phyloP scores from a whole-genome alignment of 768 basidiomycete genomes.

The Phylloporus sp. region DNA sequence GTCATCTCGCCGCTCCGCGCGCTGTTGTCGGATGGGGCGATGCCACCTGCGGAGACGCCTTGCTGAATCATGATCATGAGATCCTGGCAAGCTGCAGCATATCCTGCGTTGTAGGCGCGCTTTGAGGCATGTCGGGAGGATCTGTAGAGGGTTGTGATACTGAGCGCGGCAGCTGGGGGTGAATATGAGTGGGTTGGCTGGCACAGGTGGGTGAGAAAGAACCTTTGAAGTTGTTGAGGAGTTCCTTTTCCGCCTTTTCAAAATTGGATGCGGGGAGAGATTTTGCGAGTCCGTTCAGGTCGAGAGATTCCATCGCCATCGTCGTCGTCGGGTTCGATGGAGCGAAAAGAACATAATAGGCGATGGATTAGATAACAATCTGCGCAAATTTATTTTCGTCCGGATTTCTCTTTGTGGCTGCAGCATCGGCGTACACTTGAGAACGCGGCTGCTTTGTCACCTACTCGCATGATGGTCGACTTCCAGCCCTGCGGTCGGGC shows the following conservation, averaged over 20 bases:
- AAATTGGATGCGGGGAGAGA: slow-evolving; percentile 65
- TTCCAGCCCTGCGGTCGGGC: slow-evolving; percentile 12
- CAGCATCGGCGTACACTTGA: no score
- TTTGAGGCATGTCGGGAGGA: slow-evolving; percentile 74
- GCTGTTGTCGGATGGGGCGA: slow-evolving; percentile 39
- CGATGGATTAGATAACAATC: slow-evolving; percentile 4
- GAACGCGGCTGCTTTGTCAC: background rate
- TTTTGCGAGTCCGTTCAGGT: slow-evolving; percentile 71
- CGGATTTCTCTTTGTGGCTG: background rate
- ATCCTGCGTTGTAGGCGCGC: slow-evolving; percentile 75
- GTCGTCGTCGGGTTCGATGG: slow-evolving; percentile 10
- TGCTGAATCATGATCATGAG: slow-evolving; percentile 79
- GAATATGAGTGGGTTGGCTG: slow-evolving; percentile 17
- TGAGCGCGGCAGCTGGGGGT: slow-evolving; percentile 66
- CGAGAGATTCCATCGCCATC: slow-evolving; percentile 62
- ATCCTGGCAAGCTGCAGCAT: slow-evolving; percentile 75
- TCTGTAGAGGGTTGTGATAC: slow-evolving; percentile 80
- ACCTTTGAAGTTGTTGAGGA: slow-evolving; percentile 82
- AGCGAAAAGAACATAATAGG: background rate
- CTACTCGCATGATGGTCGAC: slow-evolving; percentile 8
- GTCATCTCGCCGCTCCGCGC: slow-evolving; percentile 58
- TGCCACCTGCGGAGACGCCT: slow-evolving; percentile 61
- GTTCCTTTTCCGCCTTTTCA: slow-evolving; percentile 76
- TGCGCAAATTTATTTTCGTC: slow-evolving; percentile 1
- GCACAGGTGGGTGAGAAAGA: slow-evolving; percentile 1